Base-by-base conservation (phyloP, 805 yeast species). In the Priceomyces carsonii region DNA sequence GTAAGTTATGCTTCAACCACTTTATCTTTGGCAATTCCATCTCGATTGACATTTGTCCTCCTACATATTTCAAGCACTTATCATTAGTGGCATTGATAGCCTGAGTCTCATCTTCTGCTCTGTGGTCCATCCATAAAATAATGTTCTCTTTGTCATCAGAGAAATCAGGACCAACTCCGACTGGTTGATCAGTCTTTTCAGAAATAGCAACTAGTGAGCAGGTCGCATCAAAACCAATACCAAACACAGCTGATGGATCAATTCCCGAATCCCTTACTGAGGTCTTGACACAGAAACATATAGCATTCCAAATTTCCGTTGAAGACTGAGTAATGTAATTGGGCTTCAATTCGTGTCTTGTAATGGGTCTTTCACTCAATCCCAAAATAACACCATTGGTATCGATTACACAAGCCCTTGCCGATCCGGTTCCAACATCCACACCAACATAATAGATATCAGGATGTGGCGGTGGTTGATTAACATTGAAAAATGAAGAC, bases 351-450 rank as follows among this genome's bases (percentile, higher is more conserved):
- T 85, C 85, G 60, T 82, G 80, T 64, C 95, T 64, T 38, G 83
- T 75, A 43, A 85, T 85, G 18, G 89, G 85, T 39, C 89, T 74
- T 51, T 90, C 89, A 13, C 90, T 78, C 33, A 89, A 63, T 0
- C 88, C 83, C 32, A 87, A 63, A 35, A 93, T 89, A 28, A 84
- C 80, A 32, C 98, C 98, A 26, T 74, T 68, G 50, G 80, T 76
- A 58, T 90, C 93, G 44, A 91, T 86, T 10, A 93, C 69, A 51
- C 96, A 91, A 4, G 98, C 98, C 45, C 99, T 73, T 5, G 96
- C 97, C 2, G 95, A 85, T 10, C 98, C 99, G 0, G 98, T 90
- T n/a, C 99, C 99, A 17, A 93, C 95, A 55, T 87, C 96, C 6
- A 87, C 89, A 35, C 96, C 96, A 36, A 87, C 76, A 52, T 80